A percentile compares a stretch with the other conserved stretches of the same genome.
Conservation (phyloP, 2,329 filamentous ascomycete species). For the Cyanodermella asteris region DNA sequence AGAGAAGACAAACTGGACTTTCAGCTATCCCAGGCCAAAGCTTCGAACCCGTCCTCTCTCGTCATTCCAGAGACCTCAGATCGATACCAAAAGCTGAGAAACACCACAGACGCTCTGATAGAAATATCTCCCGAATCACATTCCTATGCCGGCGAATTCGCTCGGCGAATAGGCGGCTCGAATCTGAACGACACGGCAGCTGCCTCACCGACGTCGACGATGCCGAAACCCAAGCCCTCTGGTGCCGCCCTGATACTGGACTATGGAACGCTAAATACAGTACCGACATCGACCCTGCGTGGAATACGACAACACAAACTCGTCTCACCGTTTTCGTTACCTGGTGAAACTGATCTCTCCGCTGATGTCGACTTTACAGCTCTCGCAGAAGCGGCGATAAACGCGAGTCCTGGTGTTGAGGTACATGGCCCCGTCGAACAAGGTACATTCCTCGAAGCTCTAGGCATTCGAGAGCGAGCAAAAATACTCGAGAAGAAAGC, state of each 20-base stretch:
- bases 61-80: slow-evolving; percentile 65
- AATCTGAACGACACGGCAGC: slow-evolving; percentile 13
- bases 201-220: slow-evolving; percentile 6
- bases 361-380: slow-evolving; percentile 87
- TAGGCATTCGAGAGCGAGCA: slow-evolving; percentile 68
- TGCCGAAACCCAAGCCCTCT: slow-evolving; percentile 39
- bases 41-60: slow-evolving; percentile 58
- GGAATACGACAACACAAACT: slow-evolving; percentile 60
- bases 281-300: slow-evolving; percentile 75
- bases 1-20: slow-evolving; percentile 43
- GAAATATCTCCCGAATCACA: slow-evolving; percentile 80
- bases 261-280: slow-evolving; percentile 59
- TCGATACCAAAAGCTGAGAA: slow-evolving; percentile 56
- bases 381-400: slow-evolving; percentile 59
- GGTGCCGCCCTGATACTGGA: slow-evolving; percentile 91
- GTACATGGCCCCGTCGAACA: slow-evolving; percentile 85
- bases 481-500: slow-evolving; percentile 43
- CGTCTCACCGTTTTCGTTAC: slow-evolving; percentile 57
- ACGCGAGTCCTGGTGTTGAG: slow-evolving; percentile 59
- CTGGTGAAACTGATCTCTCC: slow-evolving; percentile 69
- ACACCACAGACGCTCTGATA: slow-evolving; percentile 46
- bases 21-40: slow-evolving; percentile 55
- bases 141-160: slow-evolving; percentile 61
- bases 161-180: slow-evolving; percentile 58
- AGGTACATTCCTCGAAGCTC: slow-evolving; percentile 50